Base-by-base conservation (phyloP, 2,329 filamentous ascomycete genomes). In the Pezicula rhizophila region DNA sequence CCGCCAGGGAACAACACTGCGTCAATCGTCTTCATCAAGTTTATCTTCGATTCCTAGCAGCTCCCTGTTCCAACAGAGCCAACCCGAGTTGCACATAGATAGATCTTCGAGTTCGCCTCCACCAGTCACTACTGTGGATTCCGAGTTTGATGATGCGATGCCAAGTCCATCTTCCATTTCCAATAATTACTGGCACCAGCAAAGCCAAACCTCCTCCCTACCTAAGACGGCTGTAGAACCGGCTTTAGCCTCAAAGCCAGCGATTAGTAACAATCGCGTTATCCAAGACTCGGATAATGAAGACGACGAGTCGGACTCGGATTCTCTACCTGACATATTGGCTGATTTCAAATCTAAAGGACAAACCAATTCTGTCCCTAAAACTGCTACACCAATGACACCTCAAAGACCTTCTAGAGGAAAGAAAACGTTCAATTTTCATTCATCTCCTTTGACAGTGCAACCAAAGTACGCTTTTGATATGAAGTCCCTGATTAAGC, bases 381-480 rank as follows among this genome's bases (percentile, higher is more conserved):
- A 56, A 52, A 45, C 45, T 45, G 35, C 31, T 33, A 8, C 43
- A 23, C 15, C 44, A 26, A 53, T 49, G 23, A 50, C 40, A 6
- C 50, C 53, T 23, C 50, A 52, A 35, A 42, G 17, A 15, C 42
- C 51, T 17, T 48, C 55, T 2, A 53, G 51, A 39, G 38, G 39
- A 35, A 57, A 50, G 10, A 38, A 33, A 8, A 41, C 17, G 10
- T 43, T 42, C 31, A 31, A 46, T 17, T 52, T 57, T 38, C 50
- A 55, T 33, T n/a, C 42, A 28, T 79, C 78, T 4, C 77, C 79
- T 5, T 57, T 79, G 43, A 70, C 76, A 2, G 66, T 75, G 47
- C 70, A 71, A 40, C 68, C 74, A 14, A 78, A 75, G 58, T 82
- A 84, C 64, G 82, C 78, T 54, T 84, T 83, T 53, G 78, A 84